Evolutionary conservation across 441 rosid species (phyloP).

Genomic region (Eruca vesicaria): DNA sequence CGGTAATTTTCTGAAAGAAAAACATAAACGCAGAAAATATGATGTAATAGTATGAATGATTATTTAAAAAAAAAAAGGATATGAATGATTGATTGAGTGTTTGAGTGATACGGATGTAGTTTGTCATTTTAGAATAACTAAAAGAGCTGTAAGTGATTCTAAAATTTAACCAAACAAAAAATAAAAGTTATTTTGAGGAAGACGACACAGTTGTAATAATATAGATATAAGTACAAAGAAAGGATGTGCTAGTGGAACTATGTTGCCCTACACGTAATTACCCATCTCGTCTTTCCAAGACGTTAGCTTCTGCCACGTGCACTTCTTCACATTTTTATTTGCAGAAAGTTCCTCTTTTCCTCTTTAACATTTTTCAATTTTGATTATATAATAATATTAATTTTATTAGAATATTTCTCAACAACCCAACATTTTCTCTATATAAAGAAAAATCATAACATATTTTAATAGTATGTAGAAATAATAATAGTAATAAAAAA

Average conservation of each 20-base stretch:
- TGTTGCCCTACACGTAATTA: conserved; percentile 46
- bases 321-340: background rate
- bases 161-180: conserved; percentile 2
- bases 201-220: conserved; percentile 25
- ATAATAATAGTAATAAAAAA: too few relatives aligned
- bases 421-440: background rate
- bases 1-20: background rate
- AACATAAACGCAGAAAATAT: background rate
- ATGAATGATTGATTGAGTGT: conserved; percentile 4
- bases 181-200: conserved; percentile 6
- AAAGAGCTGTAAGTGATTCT: conserved; percentile 3
- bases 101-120: conserved; percentile 1
- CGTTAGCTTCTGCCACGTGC: conserved; percentile 37
- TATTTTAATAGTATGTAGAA: too few relatives aligned
- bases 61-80: background rate
- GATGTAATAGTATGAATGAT: background rate
- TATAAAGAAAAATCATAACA: background rate
- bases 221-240: conserved; percentile 29
- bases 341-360: background rate
- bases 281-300: conserved; percentile 22
- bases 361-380: background rate
- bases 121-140: conserved; percentile 6
- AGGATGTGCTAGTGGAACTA: conserved; percentile 35
- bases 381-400: too few relatives aligned
- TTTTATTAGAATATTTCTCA: too few relatives aligned